Evolutionary conservation across 2,329 filamentous ascomycete genomes (phyloP), one percentile per base, ranked within the genome.

Genomic region (Chaetomium strumarium): DNA sequence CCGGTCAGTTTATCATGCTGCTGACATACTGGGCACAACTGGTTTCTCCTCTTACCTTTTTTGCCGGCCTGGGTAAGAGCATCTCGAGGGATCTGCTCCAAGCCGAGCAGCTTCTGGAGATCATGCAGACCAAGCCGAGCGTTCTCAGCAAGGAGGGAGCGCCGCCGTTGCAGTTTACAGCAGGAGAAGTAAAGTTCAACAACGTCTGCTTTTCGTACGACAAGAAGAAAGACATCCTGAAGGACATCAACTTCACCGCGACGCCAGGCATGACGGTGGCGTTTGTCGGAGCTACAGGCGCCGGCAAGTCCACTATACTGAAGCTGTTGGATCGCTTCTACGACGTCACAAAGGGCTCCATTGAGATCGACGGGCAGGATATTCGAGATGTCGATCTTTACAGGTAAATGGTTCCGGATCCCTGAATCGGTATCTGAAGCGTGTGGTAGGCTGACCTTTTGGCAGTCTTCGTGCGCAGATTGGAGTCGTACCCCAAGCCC

Each of bases 11-110:
- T 60, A 81, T 86, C 51, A 81, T 84, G 68, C 72, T 90, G 14
- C 70, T 89, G 55, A 85, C 84, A 49, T 90, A 89, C 66, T 88
- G 88, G 84, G 78, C 79, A 16, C 85, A 89, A 62, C 74, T 90
- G 36, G 85, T 85, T 41, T 77, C 79, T 2, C 86, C 86, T 2
- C 74, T 90, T 49, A 83, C 83, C 58, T 88, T 86, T 67, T 88
- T 90, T 63, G 76, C 79, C 7, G 70, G 71, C 16, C 67, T 83
- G 29, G 78, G 80, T 7, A 79, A 78, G 61, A 76, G 68, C 45
- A 74, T 83, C 56, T 79, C 78, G 52, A 73, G 75, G 55, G 75
- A 80, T 52, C 71, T 83, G 34, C 77, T 83, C 41, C 73, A 81
- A 52, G 79, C 79, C 6, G 78, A 83, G 62, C 72, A 77, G 20